Conservation (phyloP, 371 early-diverging fungal species). For the Cladochytrium tenue region DNA sequence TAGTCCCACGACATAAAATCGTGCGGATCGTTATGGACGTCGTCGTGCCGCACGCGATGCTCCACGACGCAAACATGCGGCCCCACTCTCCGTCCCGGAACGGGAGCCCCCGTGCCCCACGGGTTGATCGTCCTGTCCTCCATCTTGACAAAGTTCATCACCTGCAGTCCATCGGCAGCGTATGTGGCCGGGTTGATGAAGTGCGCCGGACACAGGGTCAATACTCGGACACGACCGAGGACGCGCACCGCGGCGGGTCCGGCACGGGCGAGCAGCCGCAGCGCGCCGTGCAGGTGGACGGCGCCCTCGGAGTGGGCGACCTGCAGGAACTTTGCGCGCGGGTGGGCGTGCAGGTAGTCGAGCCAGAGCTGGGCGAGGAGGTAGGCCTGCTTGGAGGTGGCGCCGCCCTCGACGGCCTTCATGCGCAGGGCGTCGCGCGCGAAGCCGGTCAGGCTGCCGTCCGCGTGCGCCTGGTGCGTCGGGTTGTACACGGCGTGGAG, state of each 20-base stretch:
- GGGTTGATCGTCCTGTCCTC: neutral
- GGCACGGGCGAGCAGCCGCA: neutral
- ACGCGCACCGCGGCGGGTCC: neutral
- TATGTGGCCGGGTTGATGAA: neutral
- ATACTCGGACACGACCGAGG: neutral
- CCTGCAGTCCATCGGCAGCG: neutral
- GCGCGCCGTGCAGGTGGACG: neutral
- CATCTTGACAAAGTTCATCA: neutral
- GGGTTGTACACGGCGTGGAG: neutral
- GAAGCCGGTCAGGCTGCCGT: neutral
- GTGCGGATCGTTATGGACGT: neutral
- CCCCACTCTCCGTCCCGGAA: neutral
- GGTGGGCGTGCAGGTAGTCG: neutral
- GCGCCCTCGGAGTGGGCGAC: neutral
- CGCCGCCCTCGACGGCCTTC: neutral
- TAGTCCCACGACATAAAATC: neutral
- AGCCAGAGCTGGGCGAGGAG: neutral
- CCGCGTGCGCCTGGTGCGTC: neutral
- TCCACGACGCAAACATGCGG: no score
- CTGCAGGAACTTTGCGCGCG: neutral
- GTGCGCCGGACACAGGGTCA: neutral
- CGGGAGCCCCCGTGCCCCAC: neutral
- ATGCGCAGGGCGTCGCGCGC: neutral
- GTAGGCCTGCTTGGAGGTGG: neutral
- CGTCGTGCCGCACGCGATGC: neutral